Base-by-base conservation (phyloP, 768 basidiomycete species). In the Leucosporidium creatinivorum region DNA sequence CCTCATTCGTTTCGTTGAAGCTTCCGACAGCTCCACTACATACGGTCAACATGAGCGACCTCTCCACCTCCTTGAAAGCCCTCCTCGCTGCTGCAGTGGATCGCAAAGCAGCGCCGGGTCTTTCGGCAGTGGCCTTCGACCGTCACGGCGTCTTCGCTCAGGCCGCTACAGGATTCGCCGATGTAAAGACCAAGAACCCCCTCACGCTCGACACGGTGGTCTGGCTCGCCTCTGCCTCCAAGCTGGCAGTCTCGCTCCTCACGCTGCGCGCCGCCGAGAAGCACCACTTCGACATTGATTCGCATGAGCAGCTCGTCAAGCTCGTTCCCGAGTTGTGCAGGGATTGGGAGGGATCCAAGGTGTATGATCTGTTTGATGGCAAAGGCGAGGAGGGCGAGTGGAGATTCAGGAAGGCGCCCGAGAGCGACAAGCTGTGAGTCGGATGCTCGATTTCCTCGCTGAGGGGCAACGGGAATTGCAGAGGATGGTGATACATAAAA, bases 271-370 rank as follows among this genome's bases (percentile, higher is more conserved):
- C 59, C 61, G 50, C 59, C 63, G 68, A 69, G 68, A 47, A 33
- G n/a, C 30, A 62, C 36, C 33, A 31, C 0, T 58, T 66, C 61
- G 56, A 66, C 58, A 26, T 69, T 25, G 69, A 69, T 51, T 65
- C 64, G 61, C 55, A 65, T 48, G 65, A 66, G 2, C 33, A 65
- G 36, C 58, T 69, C 1, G 61, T 62, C 52, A 31, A 62, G 58
- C 23, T 66, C 52, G 23, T 69, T 3, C 69, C 69, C 10, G 65
- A 69, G 58, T 30, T 69, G 6, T 57, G 67, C 30, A 61, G 60
- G 47, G 57, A 44, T 33, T 33, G 15, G 2, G 39, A 36, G 12
- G 67, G 62, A 4, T 13, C 50, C 7, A 33, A 25, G 36, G 10
- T 63, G 5, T 58, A 58, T 58, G 48, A 49, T 30, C 25, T 69